Percentiles rank a stretch among this genome's conserved stretches.
phyloP scores from a whole-genome alignment of 345 rosid genomes.

The Toxicodendron radicans region DNA sequence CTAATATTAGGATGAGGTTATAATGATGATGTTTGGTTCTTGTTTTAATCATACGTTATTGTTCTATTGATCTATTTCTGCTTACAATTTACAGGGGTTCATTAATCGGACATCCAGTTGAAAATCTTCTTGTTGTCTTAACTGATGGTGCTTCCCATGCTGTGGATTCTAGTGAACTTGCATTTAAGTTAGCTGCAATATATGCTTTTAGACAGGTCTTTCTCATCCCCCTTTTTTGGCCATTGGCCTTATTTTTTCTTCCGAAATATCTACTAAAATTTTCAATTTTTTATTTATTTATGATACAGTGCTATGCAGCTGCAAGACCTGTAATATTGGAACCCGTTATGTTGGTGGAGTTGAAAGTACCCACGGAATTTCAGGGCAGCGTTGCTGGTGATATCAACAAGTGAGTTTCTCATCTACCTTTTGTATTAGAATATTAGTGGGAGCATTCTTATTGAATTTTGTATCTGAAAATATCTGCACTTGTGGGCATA shows the following conservation, averaged over 20 bases:
- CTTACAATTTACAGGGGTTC: conserved; percentile 67
- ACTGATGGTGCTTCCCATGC: conserved; percentile 96
- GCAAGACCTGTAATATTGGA: conserved; percentile 93
- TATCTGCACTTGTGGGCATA: conserved; percentile 7
- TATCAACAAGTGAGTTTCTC: conserved; percentile 74
- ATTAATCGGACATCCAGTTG: conserved; percentile 93
- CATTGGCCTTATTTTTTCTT: background rate
- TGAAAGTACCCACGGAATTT: conserved; percentile 93
- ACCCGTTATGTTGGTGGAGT: conserved; percentile 94
- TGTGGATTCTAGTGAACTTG: conserved; percentile 98
- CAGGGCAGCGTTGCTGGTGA: conserved; percentile 98
- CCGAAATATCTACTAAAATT: background rate
- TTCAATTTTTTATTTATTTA: conserved; percentile 6
- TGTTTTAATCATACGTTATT: background rate
- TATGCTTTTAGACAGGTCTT: conserved; percentile 93
- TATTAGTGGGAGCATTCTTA: conserved; percentile 4
- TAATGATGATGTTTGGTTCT: background rate
- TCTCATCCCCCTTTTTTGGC: background rate
- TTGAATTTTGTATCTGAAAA: background rate
- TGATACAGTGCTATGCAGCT: conserved; percentile 68
- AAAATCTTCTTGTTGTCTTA: conserved; percentile 75
- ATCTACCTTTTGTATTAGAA: background rate
- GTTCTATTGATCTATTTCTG: conserved; percentile 8
- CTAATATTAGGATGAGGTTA: background rate
- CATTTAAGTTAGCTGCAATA: conserved; percentile 93